phyloP scores from a whole-genome alignment of 345 rosid genomes.

The Populus simonii region DNA sequence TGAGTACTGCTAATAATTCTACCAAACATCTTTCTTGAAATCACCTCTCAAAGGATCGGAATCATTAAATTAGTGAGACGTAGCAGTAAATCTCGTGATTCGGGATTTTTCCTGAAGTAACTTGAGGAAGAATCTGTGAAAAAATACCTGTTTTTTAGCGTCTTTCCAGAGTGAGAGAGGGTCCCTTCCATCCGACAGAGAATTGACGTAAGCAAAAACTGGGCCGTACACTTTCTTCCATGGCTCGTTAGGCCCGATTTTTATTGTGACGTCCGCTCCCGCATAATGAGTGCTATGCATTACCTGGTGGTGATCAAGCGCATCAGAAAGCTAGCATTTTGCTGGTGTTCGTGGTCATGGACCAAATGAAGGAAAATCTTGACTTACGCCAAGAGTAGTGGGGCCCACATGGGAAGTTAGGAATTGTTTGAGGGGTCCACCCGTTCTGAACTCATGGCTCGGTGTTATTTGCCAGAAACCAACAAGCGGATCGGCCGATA shows the following conservation, averaged over 20 bases:
- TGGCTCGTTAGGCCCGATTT: slow-evolving; percentile 11
- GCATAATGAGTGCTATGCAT: slow-evolving; percentile 29
- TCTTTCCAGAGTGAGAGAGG: slow-evolving; percentile 21
- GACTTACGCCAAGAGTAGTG: slow-evolving; percentile 18
- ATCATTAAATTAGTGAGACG: too few species aligned
- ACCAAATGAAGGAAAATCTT: too few species aligned
- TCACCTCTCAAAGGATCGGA: too few species aligned
- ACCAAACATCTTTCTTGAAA: too few species aligned
- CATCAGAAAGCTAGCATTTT: background rate
- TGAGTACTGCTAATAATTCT: too few species aligned
- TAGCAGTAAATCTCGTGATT: too few species aligned
- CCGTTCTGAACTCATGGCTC: slow-evolving; percentile 20
- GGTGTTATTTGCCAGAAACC: slow-evolving; percentile 33
- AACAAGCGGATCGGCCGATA: background rate
- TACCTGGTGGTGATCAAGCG: slow-evolving; percentile 8
- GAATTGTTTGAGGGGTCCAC: slow-evolving; percentile 27
- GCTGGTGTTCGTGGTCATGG: too few species aligned
- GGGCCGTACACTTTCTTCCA: slow-evolving; percentile 37
- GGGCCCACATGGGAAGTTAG: slow-evolving; percentile 33
- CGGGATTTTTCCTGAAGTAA: too few species aligned
- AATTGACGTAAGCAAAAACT: slow-evolving; percentile 19
- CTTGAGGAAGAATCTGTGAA: too few species aligned
- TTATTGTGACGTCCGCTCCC: slow-evolving; percentile 19
- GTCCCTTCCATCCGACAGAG: background rate
- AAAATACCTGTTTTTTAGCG: slow-evolving; percentile 26